Conservation (phyloP, 495 filamentous ascomycete species). For the Cercophora newfieldiana region DNA sequence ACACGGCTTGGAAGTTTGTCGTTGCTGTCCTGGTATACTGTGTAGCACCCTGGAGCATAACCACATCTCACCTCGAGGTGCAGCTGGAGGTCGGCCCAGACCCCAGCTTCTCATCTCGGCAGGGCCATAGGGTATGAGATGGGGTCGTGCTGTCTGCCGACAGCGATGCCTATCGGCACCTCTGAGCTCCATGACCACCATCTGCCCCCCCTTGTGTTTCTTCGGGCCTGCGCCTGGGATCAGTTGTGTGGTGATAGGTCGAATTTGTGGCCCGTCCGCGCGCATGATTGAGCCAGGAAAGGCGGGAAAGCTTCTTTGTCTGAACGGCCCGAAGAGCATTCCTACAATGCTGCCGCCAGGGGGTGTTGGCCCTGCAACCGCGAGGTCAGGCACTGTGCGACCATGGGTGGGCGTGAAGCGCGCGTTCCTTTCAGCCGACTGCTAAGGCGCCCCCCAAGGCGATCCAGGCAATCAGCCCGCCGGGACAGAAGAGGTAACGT, state of each 20-base stretch:
- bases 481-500: not conserved
- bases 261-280: not conserved
- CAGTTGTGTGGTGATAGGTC: not conserved
- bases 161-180: not conserved
- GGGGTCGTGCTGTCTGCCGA: not conserved
- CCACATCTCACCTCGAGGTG: not conserved
- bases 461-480: not conserved
- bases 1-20: not conserved
- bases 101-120: not conserved
- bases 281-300: not conserved
- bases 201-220: not conserved
- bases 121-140: not conserved
- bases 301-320: not conserved
- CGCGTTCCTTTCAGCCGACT: not conserved
- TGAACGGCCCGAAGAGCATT: not conserved
- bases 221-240: not conserved
- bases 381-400: not conserved
- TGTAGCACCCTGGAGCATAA: not conserved
- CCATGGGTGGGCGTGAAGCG: not conserved
- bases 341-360: not conserved
- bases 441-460: not conserved
- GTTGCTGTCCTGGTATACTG: not conserved
- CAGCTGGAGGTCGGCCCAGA: not conserved
- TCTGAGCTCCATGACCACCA: not conserved
- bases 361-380: not conserved